These are phyloP conservation scores for Torrubiella hemipterigena DNA, from an alignment of 2,329 filamentous ascomycete genomes.

Conservation along the genomic window DNA sequence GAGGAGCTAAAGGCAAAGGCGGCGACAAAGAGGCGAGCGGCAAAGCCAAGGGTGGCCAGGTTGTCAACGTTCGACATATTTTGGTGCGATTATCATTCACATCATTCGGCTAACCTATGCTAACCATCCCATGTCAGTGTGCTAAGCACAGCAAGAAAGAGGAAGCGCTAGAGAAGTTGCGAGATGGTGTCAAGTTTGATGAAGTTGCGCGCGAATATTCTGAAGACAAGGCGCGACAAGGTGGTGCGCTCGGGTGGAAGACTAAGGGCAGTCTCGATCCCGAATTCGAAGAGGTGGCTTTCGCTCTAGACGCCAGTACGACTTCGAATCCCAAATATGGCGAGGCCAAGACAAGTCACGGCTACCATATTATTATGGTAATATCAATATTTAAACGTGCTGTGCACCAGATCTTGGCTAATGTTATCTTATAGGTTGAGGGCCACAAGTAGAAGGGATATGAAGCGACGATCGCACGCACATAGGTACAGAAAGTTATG, in stretches of 20 bases:
- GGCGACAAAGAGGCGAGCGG: slow-evolving; percentile 19
- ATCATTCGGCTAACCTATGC: neutral
- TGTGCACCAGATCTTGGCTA: neutral
- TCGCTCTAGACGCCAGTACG: slow-evolving; percentile 53
- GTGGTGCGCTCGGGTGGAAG: slow-evolving; percentile 63
- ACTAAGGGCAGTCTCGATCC: slow-evolving; percentile 53
- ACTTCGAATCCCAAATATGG: slow-evolving; percentile 51
- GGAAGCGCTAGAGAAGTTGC: slow-evolving; percentile 58
- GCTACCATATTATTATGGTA: slow-evolving; percentile 75
- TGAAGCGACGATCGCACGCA: neutral
- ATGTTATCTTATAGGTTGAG: slow-evolving; percentile 20
- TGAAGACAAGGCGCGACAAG: slow-evolving; percentile 64
- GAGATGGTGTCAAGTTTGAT: slow-evolving; percentile 58
- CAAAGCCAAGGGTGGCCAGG: slow-evolving; percentile 44
- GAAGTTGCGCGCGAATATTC: slow-evolving; percentile 61
- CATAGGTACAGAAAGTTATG: slow-evolving; percentile 3
- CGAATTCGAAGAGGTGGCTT: slow-evolving; percentile 63
- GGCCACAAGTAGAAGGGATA: slow-evolving; percentile 22
- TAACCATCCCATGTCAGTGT: slow-evolving; percentile 30
- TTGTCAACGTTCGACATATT: slow-evolving; percentile 66
- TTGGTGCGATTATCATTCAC: slow-evolving; percentile 26
- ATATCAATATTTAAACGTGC: slow-evolving; percentile 7
- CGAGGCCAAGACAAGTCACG: slow-evolving; percentile 63
- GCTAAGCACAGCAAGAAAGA: slow-evolving; percentile 71
- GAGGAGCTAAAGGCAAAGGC: slow-evolving; percentile 17